These are phyloP conservation scores for Abrus precatorius DNA, from an alignment of 306 rosid genomes.

Conservation along the genomic window DNA sequence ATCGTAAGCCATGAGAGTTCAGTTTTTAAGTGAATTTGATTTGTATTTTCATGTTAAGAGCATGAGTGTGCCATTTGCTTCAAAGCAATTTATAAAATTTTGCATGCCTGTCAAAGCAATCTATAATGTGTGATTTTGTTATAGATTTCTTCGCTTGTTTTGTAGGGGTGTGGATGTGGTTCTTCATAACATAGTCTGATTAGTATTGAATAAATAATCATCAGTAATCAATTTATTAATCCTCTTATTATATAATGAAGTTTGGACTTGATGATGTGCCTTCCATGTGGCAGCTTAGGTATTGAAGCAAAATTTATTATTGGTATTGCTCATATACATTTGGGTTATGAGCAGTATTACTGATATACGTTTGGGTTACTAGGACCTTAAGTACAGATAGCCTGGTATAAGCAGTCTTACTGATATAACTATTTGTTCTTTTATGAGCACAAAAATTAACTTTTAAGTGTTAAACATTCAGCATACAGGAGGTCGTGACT, in stretches of 20 bases:
- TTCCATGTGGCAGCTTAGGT: conserved; percentile 20
- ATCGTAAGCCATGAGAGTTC: background rate
- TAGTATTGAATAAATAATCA: conserved; percentile 30
- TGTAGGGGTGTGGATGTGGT: background rate
- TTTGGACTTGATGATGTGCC: conserved; percentile 27
- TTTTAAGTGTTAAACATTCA: conserved; percentile 11
- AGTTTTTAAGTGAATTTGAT: conserved; percentile 14
- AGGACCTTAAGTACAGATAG: background rate
- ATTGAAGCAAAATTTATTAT: background rate
- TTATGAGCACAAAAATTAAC: background rate
- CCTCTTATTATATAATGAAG: conserved; percentile 17
- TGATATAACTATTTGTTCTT: conserved; percentile 2
- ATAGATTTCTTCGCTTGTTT: background rate
- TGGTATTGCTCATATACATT: background rate
- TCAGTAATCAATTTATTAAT: background rate
- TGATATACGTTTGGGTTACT: background rate
- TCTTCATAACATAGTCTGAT: background rate
- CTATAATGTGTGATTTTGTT: background rate
- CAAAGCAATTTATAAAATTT: conserved; percentile 11
- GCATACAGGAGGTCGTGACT: conserved; percentile 14
- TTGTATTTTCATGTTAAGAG: conserved; percentile 26
- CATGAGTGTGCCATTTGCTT: conserved; percentile 7
- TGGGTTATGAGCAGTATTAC: conserved; percentile 13
- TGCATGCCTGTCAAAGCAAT: background rate
- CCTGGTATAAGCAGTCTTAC: background rate